A percentile compares a stretch with the other conserved stretches of the same genome.
phyloP scores from a whole-genome alignment of 805 yeast species.

The Starmerella kuoi region DNA sequence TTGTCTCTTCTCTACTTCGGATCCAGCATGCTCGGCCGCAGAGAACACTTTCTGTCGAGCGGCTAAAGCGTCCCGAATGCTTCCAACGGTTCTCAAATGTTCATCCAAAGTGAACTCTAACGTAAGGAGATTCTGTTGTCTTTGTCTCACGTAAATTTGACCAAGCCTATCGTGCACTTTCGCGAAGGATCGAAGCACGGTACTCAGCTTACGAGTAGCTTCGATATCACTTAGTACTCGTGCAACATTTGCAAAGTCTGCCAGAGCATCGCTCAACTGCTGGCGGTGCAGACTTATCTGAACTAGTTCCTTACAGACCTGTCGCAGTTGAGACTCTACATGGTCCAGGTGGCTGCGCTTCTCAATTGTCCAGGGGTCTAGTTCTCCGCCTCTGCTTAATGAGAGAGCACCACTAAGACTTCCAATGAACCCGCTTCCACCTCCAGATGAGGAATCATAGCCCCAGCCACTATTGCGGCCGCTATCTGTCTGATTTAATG shows the following conservation, averaged over 20 bases:
- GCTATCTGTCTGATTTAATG: neutral
- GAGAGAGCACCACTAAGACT: slow-evolving; percentile 15
- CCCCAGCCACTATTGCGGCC: neutral
- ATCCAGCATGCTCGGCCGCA: slow-evolving; percentile 35
- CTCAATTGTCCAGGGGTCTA: slow-evolving; percentile 64
- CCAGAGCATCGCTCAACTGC: slow-evolving; percentile 56
- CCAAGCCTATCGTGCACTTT: slow-evolving; percentile 57
- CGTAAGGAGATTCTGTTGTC: slow-evolving; percentile 75
- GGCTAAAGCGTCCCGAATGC: slow-evolving; percentile 59
- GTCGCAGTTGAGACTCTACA: slow-evolving; percentile 59
- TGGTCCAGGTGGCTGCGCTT: slow-evolving; percentile 57
- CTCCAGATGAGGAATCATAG: neutral
- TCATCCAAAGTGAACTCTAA: slow-evolving; percentile 81
- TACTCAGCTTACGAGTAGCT: slow-evolving; percentile 51
- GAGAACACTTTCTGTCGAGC: slow-evolving; percentile 52
- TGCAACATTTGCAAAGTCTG: slow-evolving; percentile 48
- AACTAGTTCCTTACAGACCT: slow-evolving; percentile 60
- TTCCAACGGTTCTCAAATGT: slow-evolving; percentile 63
- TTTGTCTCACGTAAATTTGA: slow-evolving; percentile 63
- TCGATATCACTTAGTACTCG: slow-evolving; percentile 61
- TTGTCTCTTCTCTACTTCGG: slow-evolving; percentile 39
- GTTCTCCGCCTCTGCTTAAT: slow-evolving; percentile 41
- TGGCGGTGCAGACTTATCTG: slow-evolving; percentile 60
- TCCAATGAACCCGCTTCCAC: slow-evolving; percentile 15
- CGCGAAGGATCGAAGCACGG: slow-evolving; percentile 57